phyloP scores from a whole-genome alignment of 306 rosid species.

The Canavalia gladiata region DNA sequence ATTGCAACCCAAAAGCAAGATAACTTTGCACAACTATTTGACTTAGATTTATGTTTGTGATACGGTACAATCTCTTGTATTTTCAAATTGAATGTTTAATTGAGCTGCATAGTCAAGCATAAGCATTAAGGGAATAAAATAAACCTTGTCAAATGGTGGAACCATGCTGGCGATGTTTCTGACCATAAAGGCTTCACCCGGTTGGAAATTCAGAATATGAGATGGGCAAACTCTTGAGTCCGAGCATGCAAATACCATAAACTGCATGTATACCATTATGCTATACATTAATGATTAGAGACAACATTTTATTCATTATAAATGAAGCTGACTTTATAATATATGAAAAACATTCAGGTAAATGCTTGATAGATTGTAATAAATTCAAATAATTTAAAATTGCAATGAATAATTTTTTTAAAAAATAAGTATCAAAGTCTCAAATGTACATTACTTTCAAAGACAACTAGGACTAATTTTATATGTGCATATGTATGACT shows the following conservation, averaged over 20 bases:
- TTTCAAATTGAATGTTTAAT: slow-evolving; percentile 43
- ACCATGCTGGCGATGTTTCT: slow-evolving; percentile 99
- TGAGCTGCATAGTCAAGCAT: slow-evolving; percentile 37
- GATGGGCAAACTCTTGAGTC: slow-evolving; percentile 98
- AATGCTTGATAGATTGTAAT: neutral
- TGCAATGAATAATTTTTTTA: neutral
- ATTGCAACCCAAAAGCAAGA: neutral
- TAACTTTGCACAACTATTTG: neutral
- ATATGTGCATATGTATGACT: neutral
- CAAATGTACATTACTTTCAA: neutral
- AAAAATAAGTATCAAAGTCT: neutral
- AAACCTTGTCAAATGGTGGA: slow-evolving; percentile 89
- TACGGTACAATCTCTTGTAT: slow-evolving; percentile 47
- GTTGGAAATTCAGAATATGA: slow-evolving; percentile 88
- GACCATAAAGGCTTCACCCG: slow-evolving; percentile 93
- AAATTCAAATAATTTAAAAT: slow-evolving; percentile 7
- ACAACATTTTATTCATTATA: neutral
- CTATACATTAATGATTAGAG: neutral
- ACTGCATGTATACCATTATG: slow-evolving; percentile 60
- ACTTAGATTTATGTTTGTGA: slow-evolving; percentile 6
- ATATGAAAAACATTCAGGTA: slow-evolving; percentile 1
- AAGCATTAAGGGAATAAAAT: neutral
- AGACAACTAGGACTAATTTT: neutral
- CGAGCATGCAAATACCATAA: slow-evolving; percentile 96
- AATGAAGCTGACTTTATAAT: neutral